Conservation (phyloP, 257 asterid genomes). For the Mentha longifolia region DNA sequence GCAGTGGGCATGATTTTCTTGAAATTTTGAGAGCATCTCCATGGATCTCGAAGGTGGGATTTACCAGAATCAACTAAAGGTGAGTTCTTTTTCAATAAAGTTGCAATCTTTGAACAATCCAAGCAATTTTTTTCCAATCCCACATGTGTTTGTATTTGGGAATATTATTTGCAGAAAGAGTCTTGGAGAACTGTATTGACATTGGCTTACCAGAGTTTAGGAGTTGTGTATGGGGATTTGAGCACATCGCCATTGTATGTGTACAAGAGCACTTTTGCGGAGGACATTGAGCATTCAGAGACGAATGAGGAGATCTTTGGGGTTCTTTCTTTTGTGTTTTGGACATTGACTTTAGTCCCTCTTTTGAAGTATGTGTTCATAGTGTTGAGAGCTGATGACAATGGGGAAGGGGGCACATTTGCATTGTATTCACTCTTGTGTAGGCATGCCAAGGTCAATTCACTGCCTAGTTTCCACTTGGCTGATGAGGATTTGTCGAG, state of each 20-base stretch:
- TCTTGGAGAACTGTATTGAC: slow-evolving; percentile 80
- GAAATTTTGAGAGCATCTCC: slow-evolving; percentile 44
- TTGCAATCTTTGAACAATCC: slow-evolving; percentile 4
- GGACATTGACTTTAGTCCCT: slow-evolving; percentile 88
- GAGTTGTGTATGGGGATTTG: slow-evolving; percentile 95
- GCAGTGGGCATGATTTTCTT: slow-evolving; percentile 48
- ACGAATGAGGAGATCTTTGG: slow-evolving; percentile 87
- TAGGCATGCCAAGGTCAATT: slow-evolving; percentile 77
- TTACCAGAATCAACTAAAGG: slow-evolving; percentile 65
- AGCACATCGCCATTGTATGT: slow-evolving; percentile 91
- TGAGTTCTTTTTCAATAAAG: slow-evolving; percentile 39
- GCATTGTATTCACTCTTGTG: slow-evolving; percentile 84
- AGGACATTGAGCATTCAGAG: slow-evolving; percentile 74
- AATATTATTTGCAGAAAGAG: slow-evolving; percentile 67
- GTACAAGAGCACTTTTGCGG: slow-evolving; percentile 85
- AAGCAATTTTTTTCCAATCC: background rate
- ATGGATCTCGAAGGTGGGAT: slow-evolving; percentile 83
- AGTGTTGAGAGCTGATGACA: slow-evolving; percentile 90
- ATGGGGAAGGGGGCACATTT: slow-evolving; percentile 97
- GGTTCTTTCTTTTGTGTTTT: slow-evolving; percentile 77
- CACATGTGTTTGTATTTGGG: slow-evolving; percentile 21
- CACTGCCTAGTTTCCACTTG: slow-evolving; percentile 79
- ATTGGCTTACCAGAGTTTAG: slow-evolving; percentile 89
- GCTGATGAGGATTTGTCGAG: slow-evolving; percentile 78
- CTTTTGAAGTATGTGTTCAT: slow-evolving; percentile 81